Conservation (phyloP, 2,329 filamentous ascomycete genomes). For the Ophiostoma triangulosporum region DNA sequence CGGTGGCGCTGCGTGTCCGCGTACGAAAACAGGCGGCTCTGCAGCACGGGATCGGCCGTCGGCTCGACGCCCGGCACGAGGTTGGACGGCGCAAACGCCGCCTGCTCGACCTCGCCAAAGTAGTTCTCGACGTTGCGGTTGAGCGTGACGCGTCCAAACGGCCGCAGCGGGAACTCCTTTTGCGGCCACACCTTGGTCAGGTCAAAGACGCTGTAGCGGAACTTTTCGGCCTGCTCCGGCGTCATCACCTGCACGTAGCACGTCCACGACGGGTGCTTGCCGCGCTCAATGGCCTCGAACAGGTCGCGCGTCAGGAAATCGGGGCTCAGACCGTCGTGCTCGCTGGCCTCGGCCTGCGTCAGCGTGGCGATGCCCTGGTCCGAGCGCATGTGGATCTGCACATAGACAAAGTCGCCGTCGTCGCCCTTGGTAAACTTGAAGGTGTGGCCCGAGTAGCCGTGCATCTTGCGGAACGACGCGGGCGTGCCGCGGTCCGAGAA, state of each 20-base stretch:
- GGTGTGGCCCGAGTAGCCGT: conserved; percentile 54
- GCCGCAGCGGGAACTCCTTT: conserved; percentile 44
- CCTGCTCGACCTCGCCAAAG: conserved; percentile 56
- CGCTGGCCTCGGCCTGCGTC: conserved; percentile 40
- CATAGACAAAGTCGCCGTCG: conserved; percentile 54
- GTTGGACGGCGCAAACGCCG: conserved; percentile 50
- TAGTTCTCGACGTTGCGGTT: conserved; percentile 55
- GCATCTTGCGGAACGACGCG: conserved; percentile 51
- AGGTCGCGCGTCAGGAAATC: conserved; percentile 52
- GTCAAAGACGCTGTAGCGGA: conserved; percentile 52
- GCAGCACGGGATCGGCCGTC: conserved; percentile 48
- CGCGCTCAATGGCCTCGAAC: conserved; percentile 46
- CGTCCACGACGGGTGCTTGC: conserved; percentile 50
- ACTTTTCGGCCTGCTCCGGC: conserved; percentile 47
- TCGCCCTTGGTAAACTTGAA: conserved; percentile 49
- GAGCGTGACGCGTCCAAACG: conserved; percentile 48
- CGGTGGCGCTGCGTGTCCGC: conserved; percentile 50
- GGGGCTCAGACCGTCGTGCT: conserved; percentile 42
- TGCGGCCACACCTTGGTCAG: conserved; percentile 59
- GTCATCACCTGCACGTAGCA: conserved; percentile 50
- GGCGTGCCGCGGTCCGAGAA: conserved; percentile 55
- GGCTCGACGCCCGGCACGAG: conserved; percentile 51
- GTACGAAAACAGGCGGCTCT: conserved; percentile 47
- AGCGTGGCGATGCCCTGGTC: conserved; percentile 49
- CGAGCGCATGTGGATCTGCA: conserved; percentile 50